Evolutionary conservation across 768 basidiomycete genomes (phyloP), one percentile per base, ranked within the genome.

Genomic region (Leccinum obscurum): DNA sequence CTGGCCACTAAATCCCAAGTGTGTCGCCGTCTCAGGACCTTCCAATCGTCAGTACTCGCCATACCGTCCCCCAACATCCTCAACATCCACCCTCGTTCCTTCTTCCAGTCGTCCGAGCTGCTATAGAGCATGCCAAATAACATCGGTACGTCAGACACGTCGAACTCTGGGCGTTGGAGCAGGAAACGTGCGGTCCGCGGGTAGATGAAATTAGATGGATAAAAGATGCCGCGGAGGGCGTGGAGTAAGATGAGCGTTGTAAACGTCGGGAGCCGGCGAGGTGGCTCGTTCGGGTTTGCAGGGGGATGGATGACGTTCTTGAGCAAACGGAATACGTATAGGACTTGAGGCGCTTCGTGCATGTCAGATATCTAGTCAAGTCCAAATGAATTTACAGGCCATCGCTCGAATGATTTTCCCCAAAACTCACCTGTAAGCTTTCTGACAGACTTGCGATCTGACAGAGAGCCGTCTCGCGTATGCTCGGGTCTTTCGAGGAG

Each of bases 1-100:
- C 90, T 92, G 2, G 93, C 89, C 2, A 96, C 74, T 30, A 96
- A 77, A 62, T 93, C 92, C 90, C 93, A 96, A 0, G 92, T 93
- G 68, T 94, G 91, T 28, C 95, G 77, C 50, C 92, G 80, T 66
- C 86, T 86, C 56, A 95, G 72, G 3, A 93, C 82, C 34, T 80
- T 80, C 94, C 95, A 97, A 67, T 98, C 95, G 46, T 85, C 81
- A 0, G 80, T 78, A 52, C 85, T 82, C 63, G 80, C 80, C 83
- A 93, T 87, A 0, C 92, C 92, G 61, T 96, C 93, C 0, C 88
- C 80, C 41, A 97, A 74, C 72, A 93, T 92, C 44, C 83, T 81
- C 35, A 96, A 76, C 30, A 96, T 95, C 95, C 95, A 98, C 2
- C 80, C 81, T n/a, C 93, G 80, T 67, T 96, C 93, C 72, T 86